Base-by-base conservation (phyloP, 192 early-diverging fungal genomes). In the Linnemannia schmuckeri region DNA sequence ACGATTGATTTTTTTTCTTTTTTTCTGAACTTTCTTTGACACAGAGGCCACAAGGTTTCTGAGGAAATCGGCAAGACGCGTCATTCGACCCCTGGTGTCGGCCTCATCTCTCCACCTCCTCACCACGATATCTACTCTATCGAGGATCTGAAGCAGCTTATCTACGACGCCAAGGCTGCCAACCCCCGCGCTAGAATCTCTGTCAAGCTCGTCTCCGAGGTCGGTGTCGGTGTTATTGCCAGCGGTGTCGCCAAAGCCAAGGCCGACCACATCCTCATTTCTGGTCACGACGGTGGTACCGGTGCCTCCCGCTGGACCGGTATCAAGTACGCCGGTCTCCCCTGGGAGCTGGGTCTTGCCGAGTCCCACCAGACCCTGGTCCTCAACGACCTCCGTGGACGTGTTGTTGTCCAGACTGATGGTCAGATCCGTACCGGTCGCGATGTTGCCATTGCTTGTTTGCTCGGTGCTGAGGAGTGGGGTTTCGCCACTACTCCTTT, bases 81-180 rank as follows among this genome's bases (percentile, higher is more conserved):
- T 74, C 97, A 99, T 81, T 96, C 97, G 13, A 98, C 97, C 20
- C 97, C 98, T 30, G 97, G 97, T 41, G 97, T 99, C 46, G 97
- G 97, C 61, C 92, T 99, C 38, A 98, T 99, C 76, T 97, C 96
- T 18, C 98, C 98, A 41, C 98, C 98, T 87, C 98, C 98, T 80
- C 98, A 98, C 89, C 98, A 99, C 91, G 98, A 99, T 89, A 98
- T 98, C 78, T 98, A 99, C 93, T 98, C 97, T 22, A 99, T 99
- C 79, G 98, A 99, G 89, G 98, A 99, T 88, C 92, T 99, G 78
- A 98, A 98, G 92, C 98, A 99, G 91, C 89, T 99, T 30, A 99
- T 99, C 85, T 99, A 98, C 83, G 98, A 99, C 83, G 92, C 98
- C 77, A 98, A 99, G 91, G 97, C 97, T 89, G 91, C 97, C 49